Evolutionary conservation across 176 grass and related monocot genomes (phyloP).

Genomic region (Stipa capillata): DNA sequence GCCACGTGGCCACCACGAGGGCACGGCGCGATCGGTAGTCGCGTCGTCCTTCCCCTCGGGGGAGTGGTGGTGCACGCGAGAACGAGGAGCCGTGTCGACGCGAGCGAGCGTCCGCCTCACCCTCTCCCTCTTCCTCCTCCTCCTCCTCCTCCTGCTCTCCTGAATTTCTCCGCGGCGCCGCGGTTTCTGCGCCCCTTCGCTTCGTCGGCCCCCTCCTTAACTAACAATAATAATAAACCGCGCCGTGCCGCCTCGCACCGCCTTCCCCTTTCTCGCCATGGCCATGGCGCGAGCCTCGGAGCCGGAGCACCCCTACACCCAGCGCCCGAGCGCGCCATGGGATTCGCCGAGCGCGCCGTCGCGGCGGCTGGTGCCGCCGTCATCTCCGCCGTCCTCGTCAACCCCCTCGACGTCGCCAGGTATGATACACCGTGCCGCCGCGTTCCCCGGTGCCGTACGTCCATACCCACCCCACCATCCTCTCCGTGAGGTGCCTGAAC

Average conservation of each 20-base stretch:
- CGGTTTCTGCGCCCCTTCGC: too few species aligned
- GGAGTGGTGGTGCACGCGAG: not conserved
- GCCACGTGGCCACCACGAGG: not conserved
- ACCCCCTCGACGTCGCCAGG: constrained; percentile 96
- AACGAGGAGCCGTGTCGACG: not conserved
- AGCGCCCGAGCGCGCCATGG: constrained; percentile 39
- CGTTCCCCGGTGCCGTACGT: too few species aligned
- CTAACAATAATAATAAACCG: not conserved
- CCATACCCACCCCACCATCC: too few species aligned
- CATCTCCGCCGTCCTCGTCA: constrained; percentile 78
- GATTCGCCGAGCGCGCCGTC: constrained; percentile 55
- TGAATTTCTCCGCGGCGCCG: not conserved
- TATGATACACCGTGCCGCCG: too few species aligned
- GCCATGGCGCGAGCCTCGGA: not conserved
- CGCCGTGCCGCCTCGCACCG: not conserved
- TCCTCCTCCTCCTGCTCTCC: not conserved
- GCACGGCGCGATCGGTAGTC: not conserved
- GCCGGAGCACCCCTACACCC: not conserved
- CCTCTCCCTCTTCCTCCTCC: too few species aligned
- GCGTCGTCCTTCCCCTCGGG: not conserved
- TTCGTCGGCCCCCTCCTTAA: not conserved
- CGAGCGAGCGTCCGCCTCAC: constrained; percentile 8
- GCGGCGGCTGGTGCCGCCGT: constrained; percentile 70
- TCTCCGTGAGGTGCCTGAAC: too few species aligned
- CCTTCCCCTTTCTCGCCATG: not conserved